These are phyloP conservation scores for Camelina sativa DNA, from an alignment of 345 rosid species.

Conservation along the genomic window DNA sequence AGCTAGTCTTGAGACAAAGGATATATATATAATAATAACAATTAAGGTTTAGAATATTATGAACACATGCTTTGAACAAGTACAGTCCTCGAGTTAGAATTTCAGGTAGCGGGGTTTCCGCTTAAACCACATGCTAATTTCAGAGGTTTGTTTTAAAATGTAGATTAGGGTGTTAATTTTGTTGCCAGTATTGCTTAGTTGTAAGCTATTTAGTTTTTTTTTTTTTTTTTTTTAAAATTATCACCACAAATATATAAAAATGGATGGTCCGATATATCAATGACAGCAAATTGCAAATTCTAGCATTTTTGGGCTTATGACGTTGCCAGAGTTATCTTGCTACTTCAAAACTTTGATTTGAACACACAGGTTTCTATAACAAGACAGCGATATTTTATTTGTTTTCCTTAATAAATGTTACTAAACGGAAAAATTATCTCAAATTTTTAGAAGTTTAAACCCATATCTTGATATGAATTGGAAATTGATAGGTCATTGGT, in stretches of 20 bases:
- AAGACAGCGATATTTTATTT: not conserved
- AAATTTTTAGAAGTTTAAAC: not conserved
- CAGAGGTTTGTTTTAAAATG: constrained; percentile 4
- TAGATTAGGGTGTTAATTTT: constrained; percentile 29
- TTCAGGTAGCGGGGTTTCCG: constrained; percentile 55
- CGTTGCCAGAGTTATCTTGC: not conserved
- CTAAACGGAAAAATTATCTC: not conserved
- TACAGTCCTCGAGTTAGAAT: constrained; percentile 44
- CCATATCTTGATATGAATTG: not conserved
- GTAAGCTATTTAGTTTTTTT: constrained; percentile 8
- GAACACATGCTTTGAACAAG: constrained; percentile 34
- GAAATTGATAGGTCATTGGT: not conserved
- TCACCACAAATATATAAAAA: constrained; percentile 1
- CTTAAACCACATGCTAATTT: constrained; percentile 53
- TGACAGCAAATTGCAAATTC: not conserved
- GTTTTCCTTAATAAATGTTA: not conserved
- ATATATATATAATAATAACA: not conserved
- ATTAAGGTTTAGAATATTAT: constrained; percentile 6
- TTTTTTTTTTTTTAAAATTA: not conserved
- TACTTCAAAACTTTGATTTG: constrained; percentile 2
- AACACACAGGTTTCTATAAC: not conserved
- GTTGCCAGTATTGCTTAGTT: constrained; percentile 37
- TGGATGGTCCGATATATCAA: constrained; percentile 1
- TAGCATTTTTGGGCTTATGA: constrained; percentile 16
- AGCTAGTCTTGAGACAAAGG: not conserved